Evolutionary conservation across 2,329 filamentous ascomycete genomes (phyloP).

Genomic region (Pseudogymnoascus sp.): DNA sequence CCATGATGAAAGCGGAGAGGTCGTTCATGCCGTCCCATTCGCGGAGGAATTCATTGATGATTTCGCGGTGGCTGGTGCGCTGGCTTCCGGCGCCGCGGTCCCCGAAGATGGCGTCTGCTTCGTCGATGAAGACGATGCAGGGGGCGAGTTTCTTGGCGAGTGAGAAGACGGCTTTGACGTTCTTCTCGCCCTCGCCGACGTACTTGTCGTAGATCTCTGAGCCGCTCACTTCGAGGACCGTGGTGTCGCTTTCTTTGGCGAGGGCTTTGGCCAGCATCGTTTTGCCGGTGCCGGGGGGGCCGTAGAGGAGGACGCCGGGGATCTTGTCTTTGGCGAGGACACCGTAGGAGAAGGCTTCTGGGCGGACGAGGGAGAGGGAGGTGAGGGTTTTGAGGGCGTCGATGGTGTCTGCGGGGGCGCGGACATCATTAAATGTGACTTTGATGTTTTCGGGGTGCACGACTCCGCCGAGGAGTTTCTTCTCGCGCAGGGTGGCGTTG

Average conservation of each 20-base stretch:
- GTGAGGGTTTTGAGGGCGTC: conserved; percentile 85
- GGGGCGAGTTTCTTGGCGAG: conserved; percentile 86
- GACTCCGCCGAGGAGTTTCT: conserved; percentile 72
- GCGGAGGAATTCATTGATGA: conserved; percentile 92
- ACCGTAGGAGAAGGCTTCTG: conserved; percentile 94
- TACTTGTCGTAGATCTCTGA: conserved; percentile 95
- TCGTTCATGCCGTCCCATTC: conserved; percentile 92
- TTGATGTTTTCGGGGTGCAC: conserved; percentile 75
- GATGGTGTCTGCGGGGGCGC: conserved; percentile 73
- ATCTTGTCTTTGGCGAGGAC: conserved; percentile 88
- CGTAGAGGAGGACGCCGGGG: conserved; percentile 80
- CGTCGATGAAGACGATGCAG: conserved; percentile 93
- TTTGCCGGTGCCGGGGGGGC: conserved; percentile 75
- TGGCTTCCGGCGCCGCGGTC: conserved; percentile 61
- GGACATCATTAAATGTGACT: conserved; percentile 82
- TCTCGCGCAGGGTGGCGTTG: conserved; percentile 69
- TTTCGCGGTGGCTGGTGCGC: conserved; percentile 70
- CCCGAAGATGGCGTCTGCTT: conserved; percentile 87
- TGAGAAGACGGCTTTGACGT: conserved; percentile 84
- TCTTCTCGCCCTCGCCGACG: conserved; percentile 94
- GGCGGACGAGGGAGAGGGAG: conserved; percentile 74
- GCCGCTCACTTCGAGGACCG: conserved; percentile 80
- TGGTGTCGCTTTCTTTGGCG: conserved; percentile 60
- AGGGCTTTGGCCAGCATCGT: conserved; percentile 64
- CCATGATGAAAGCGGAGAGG: conserved; percentile 90